Evolutionary conservation across 768 basidiomycete species (phyloP).

Genomic region (Inosperma sp.): DNA sequence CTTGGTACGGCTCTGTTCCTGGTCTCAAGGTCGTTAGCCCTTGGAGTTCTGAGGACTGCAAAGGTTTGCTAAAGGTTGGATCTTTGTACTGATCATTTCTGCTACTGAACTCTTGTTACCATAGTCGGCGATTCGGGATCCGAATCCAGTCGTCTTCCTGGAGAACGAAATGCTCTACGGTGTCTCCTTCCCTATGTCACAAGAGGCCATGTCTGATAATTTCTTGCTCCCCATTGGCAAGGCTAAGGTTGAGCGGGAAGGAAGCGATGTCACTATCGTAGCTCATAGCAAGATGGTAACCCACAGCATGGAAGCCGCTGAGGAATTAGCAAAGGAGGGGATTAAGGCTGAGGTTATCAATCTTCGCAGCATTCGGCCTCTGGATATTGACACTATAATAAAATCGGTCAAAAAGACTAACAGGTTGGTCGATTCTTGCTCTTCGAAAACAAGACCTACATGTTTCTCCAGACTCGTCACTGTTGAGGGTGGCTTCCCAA

Average conservation of each 20-base stretch:
- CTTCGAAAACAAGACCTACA: no score
- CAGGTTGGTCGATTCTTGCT: constrained; percentile 45
- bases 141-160: constrained; percentile 97
- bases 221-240: constrained; percentile 97
- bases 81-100: constrained; percentile 2
- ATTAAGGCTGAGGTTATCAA: constrained; percentile 98
- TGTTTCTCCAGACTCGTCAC: constrained; percentile 82
- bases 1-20: constrained; percentile 91
- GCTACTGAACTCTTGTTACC: constrained; percentile 7
- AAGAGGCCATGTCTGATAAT: constrained; percentile 91
- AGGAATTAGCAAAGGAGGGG: constrained; percentile 89
- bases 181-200: constrained; percentile 92
- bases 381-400: constrained; percentile 97
- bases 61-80: constrained; percentile 88
- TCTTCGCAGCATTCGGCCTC: constrained; percentile 89
- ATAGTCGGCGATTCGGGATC: constrained; percentile 94
- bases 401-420: constrained; percentile 98
- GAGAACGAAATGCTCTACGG: constrained; percentile 99
- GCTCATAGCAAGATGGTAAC: constrained; percentile 99
- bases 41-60: constrained; percentile 99
- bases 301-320: constrained; percentile 92
- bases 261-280: constrained; percentile 91
- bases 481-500: constrained; percentile 98
- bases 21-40: constrained; percentile 98
- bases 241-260: constrained; percentile 91